These are phyloP conservation scores for Mariannaea elegans DNA, from an alignment of 2,329 filamentous ascomycete genomes.

Conservation along the genomic window DNA sequence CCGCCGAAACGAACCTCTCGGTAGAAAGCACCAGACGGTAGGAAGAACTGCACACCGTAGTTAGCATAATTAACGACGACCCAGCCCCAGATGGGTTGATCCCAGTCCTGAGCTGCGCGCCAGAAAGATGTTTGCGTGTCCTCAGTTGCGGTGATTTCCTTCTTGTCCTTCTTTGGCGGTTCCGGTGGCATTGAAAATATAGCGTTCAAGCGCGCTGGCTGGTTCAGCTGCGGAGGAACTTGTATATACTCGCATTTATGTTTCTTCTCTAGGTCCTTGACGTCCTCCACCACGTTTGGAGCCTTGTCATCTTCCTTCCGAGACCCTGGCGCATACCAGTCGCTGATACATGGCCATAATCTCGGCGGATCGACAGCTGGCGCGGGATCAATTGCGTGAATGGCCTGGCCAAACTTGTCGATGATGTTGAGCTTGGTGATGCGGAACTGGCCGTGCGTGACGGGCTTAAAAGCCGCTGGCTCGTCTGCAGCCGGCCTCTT, in stretches of 20 bases:
- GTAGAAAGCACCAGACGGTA: slow-evolving; percentile 52
- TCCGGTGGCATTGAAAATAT: slow-evolving; percentile 35
- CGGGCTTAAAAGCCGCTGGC: slow-evolving; percentile 52
- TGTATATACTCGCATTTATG: slow-evolving; percentile 49
- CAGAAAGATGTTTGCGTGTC: slow-evolving; percentile 20
- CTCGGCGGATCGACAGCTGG: slow-evolving; percentile 17
- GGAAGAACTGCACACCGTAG: slow-evolving; percentile 53
- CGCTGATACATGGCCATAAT: slow-evolving; percentile 47
- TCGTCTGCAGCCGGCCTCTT: slow-evolving; percentile 32
- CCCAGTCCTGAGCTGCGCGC: slow-evolving; percentile 44
- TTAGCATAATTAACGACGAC: slow-evolving; percentile 53
- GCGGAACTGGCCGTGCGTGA: slow-evolving; percentile 56
- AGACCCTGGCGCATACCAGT: slow-evolving; percentile 47
- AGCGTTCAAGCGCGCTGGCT: slow-evolving; percentile 48
- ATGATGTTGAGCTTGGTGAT: slow-evolving; percentile 58
- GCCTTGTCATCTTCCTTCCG: no score
- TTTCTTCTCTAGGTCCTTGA: slow-evolving; percentile 29
- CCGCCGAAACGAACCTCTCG: slow-evolving; percentile 51
- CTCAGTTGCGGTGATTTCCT: slow-evolving; percentile 18
- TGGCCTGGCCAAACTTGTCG: slow-evolving; percentile 58
- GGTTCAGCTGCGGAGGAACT: slow-evolving; percentile 53
- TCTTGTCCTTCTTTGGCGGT: background rate
- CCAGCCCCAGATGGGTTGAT: slow-evolving; percentile 54
- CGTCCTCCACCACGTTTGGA: no score
- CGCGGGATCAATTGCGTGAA: slow-evolving; percentile 45